phyloP scores from a whole-genome alignment of 129 eudicot species.

The Logfia minima region DNA sequence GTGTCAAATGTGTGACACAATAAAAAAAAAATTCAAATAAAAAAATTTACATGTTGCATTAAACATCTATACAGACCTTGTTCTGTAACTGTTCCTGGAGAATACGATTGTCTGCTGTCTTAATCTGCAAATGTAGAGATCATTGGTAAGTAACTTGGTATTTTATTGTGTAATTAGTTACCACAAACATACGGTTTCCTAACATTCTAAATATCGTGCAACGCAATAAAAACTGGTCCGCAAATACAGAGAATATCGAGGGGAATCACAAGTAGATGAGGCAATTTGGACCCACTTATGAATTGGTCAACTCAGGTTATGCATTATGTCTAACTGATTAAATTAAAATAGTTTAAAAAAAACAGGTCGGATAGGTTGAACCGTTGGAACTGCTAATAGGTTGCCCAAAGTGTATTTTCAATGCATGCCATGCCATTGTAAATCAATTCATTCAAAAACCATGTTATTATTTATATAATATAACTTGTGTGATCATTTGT shows the following conservation, averaged over 20 bases:
- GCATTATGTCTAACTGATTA: background rate
- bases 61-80: slow-evolving; percentile 53
- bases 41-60: background rate
- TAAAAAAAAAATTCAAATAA: background rate
- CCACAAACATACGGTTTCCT: background rate
- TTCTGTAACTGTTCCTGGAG: slow-evolving; percentile 93
- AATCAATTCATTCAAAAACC: background rate
- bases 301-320: background rate
- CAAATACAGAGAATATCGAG: slow-evolving; percentile 5
- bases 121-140: slow-evolving; percentile 52
- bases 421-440: background rate
- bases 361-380: background rate
- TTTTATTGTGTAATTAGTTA: slow-evolving; percentile 1
- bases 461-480: background rate
- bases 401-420: background rate
- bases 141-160: background rate
- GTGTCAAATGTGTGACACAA: background rate
- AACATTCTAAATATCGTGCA: slow-evolving; percentile 4
- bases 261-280: background rate
- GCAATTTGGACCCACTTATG: background rate
- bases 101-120: slow-evolving; percentile 87
- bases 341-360: background rate
- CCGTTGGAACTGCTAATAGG: background rate
- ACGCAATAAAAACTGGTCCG: slow-evolving; percentile 38
- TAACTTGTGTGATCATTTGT: background rate